Conservation (phyloP, 768 basidiomycete genomes). For the Chalciporus pseudorubinellus region DNA sequence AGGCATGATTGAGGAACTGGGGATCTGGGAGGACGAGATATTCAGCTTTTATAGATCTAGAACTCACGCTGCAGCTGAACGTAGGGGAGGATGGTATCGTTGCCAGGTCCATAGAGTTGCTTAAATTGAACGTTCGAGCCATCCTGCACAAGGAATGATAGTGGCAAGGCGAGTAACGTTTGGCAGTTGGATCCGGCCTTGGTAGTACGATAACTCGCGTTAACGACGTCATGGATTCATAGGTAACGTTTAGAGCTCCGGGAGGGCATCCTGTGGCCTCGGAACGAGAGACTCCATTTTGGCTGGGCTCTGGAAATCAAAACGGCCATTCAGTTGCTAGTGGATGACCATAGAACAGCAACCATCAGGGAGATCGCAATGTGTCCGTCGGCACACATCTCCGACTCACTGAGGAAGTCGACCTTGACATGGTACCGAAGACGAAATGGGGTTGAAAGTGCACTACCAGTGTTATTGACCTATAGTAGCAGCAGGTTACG, state of each 20-base stretch:
- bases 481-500: too few species aligned
- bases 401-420: not conserved
- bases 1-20: slow-evolving; percentile 23
- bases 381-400: not conserved
- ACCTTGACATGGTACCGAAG: not conserved
- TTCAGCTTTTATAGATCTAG: slow-evolving; percentile 8
- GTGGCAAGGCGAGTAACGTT: slow-evolving; percentile 7
- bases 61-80: not conserved
- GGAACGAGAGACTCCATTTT: not conserved
- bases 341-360: slow-evolving; percentile 6
- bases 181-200: not conserved
- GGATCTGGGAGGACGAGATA: slow-evolving; percentile 12
- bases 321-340: not conserved
- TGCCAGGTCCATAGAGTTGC: not conserved
- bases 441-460: too few species aligned
- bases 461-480: too few species aligned
- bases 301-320: too few species aligned
- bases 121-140: slow-evolving; percentile 11
- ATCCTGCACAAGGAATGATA: slow-evolving; percentile 16
- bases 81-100: not conserved
- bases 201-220: not conserved
- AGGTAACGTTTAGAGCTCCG: slow-evolving; percentile 5
- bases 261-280: not conserved
- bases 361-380: not conserved
- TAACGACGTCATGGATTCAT: not conserved